Evolutionary conservation across 1,284 basidiomycete species (phyloP).

Genomic region (Cystobasidium sp.): DNA sequence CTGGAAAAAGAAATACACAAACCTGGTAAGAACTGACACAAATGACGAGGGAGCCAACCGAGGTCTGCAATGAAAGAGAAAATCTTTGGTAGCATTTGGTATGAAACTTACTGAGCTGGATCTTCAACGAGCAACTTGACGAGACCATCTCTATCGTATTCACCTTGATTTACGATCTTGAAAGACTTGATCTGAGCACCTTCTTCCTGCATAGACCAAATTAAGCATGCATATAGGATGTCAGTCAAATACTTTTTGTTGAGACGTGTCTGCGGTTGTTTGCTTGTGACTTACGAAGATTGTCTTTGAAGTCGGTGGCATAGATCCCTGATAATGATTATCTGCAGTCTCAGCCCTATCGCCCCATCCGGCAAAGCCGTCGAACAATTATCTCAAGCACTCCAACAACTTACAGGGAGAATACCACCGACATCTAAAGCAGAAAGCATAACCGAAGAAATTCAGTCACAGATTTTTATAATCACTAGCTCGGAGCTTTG

Average conservation of each 20-base stretch:
- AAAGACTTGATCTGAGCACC: constrained; percentile 90
- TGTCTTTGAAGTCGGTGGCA: constrained; percentile 89
- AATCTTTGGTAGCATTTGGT: constrained; percentile 51
- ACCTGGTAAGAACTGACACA: background rate
- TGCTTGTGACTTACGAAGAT: constrained; percentile 67
- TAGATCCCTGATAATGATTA: constrained; percentile 64
- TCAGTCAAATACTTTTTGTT: too few relatives aligned
- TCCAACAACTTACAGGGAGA: constrained; percentile 63
- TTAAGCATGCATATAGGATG: too few relatives aligned
- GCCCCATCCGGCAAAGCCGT: background rate
- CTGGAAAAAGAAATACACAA: background rate
- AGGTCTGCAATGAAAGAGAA: background rate
- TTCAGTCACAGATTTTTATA: too few relatives aligned
- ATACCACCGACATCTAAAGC: constrained; percentile 63
- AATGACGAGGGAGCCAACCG: background rate
- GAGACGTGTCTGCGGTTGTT: too few relatives aligned
- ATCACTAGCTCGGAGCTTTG: background rate
- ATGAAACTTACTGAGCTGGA: constrained; percentile 80
- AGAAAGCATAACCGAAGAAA: background rate
- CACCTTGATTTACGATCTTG: constrained; percentile 84
- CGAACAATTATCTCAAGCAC: background rate
- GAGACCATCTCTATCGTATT: constrained; percentile 77
- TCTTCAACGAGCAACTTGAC: constrained; percentile 81
- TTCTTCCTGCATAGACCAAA: too few relatives aligned
- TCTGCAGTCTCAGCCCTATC: constrained; percentile 55